Evolutionary conservation across 352 stramenopile species (phyloP), one percentile per base, ranked within the genome.

Genomic region (Phytopythium boreale): DNA sequence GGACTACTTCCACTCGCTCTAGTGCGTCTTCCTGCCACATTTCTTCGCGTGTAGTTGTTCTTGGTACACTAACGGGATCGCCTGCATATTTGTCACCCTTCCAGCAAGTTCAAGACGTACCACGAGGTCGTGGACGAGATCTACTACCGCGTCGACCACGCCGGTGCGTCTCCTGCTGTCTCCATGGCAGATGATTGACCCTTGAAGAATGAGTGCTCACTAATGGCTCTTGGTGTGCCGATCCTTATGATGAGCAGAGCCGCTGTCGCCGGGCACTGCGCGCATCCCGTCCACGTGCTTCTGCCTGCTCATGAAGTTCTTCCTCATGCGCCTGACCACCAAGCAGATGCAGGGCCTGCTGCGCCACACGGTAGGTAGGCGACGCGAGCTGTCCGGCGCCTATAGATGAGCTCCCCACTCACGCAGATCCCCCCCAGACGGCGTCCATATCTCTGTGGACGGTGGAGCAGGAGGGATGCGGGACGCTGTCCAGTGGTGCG

Each of bases 291-390:
- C 93, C 8, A 97, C 88, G 11, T 97, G 95, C 46, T 99, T 99
- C 78, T 99, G 97, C 70, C 74, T 99, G 49, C 76, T 99, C 56
- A 85, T 99, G 56, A 98, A 98, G 71, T 95, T 98, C 50, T 98
- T 98, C 63, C 92, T 97, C 17, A 96, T 99, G 74, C 90, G 96
- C 1, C 84, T 98, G 53, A 98, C 96, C 12, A 79, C 91, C 61
- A 98, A 98, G 67, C 97, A 99, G 78, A 98, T 99, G 93, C 87
- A 93, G 50, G 84, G 96, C 0, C 72, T 99, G 59, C 81, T 99
- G 61, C 87, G 97, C 36, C 90, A 96, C 75, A 82, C 68, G 69
- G 87, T 95, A 64, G 59, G 66, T 50, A 67, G 29, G 60, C 20
- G 49, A 36, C 31, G 7, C 31, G 52, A 29, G 6, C 20, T 20